phyloP scores from a whole-genome alignment of 345 rosid species.

The Gossypium raimondii region DNA sequence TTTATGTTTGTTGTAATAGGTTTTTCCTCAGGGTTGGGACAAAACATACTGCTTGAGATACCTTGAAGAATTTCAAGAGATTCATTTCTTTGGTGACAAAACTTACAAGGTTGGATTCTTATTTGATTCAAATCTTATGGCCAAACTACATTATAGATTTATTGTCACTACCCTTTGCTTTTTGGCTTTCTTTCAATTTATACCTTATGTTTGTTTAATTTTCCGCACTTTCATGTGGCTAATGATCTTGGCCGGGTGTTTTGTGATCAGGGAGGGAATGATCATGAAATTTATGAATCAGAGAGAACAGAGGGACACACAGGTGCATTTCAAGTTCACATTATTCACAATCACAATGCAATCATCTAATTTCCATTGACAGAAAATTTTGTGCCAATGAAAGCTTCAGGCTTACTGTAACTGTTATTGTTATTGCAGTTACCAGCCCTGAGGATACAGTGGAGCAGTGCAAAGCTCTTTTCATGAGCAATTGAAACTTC shows the following conservation, averaged over 20 bases:
- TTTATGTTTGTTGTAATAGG: conserved; percentile 40
- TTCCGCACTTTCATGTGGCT: not conserved
- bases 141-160: not conserved
- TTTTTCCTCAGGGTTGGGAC: conserved; percentile 95
- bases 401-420: not conserved
- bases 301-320: conserved; percentile 78
- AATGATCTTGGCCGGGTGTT: not conserved
- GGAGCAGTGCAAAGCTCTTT: conserved; percentile 15
- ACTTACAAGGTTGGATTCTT: conserved; percentile 66
- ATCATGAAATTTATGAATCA: conserved; percentile 85
- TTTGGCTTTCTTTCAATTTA: not conserved
- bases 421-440: not conserved
- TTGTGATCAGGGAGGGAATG: conserved; percentile 79
- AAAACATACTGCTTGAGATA: conserved; percentile 93
- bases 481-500: not conserved
- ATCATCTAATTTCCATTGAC: not conserved
- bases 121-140: not conserved
- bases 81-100: conserved; percentile 98
- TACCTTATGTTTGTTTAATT: not conserved
- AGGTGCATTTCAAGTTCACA: conserved; percentile 34
- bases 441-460: conserved; percentile 20
- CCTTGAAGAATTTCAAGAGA: conserved; percentile 76
- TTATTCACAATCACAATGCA: not conserved
- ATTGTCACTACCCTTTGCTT: not conserved
- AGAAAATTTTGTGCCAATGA: not conserved